Evolutionary conservation across 768 basidiomycete species (phyloP).

Genomic region (Leccinum truebloodii): DNA sequence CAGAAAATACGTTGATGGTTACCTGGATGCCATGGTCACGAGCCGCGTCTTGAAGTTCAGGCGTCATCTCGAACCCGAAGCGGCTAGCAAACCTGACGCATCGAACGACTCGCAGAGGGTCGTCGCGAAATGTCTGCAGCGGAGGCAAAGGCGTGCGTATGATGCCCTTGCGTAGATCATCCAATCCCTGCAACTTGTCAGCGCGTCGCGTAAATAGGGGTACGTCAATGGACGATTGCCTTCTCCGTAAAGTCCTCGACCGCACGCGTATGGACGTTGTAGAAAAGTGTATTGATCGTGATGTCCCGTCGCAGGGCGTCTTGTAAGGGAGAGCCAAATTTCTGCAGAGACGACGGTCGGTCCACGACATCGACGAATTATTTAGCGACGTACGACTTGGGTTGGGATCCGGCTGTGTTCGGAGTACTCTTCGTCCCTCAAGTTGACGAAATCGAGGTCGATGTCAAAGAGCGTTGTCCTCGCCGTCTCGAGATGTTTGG

Average conservation of each 20-base stretch:
- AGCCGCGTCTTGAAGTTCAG: conserved; percentile 63
- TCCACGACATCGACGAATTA: background rate
- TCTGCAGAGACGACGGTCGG: conserved; percentile 43
- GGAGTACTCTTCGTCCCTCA: conserved; percentile 91
- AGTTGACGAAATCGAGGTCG: conserved; percentile 92
- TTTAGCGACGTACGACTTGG: conserved; percentile 60
- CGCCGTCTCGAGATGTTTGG: conserved; percentile 97
- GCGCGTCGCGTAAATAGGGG: conserved; percentile 1
- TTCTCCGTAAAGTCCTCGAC: conserved; percentile 89
- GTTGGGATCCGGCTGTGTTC: conserved; percentile 87
- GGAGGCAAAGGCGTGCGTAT: conserved; percentile 91
- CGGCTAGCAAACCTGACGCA: conserved; percentile 91
- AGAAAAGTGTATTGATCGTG: conserved; percentile 96
- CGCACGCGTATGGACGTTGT: conserved; percentile 82
- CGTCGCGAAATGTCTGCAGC: conserved; percentile 86
- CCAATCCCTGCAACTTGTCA: conserved; percentile 58
- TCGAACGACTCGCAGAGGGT: conserved; percentile 90
- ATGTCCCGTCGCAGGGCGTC: conserved; percentile 90
- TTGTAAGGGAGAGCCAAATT: conserved; percentile 88
- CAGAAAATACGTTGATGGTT: background rate
- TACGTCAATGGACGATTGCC: conserved; percentile 39
- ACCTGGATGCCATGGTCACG: conserved; percentile 67
- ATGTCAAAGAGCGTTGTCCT: conserved; percentile 76
- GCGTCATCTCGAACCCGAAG: conserved; percentile 78
- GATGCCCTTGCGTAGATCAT: conserved; percentile 76